Evolutionary conservation across 1,284 basidiomycete genomes (phyloP).

Genomic region (Heterobasidion occidentale): DNA sequence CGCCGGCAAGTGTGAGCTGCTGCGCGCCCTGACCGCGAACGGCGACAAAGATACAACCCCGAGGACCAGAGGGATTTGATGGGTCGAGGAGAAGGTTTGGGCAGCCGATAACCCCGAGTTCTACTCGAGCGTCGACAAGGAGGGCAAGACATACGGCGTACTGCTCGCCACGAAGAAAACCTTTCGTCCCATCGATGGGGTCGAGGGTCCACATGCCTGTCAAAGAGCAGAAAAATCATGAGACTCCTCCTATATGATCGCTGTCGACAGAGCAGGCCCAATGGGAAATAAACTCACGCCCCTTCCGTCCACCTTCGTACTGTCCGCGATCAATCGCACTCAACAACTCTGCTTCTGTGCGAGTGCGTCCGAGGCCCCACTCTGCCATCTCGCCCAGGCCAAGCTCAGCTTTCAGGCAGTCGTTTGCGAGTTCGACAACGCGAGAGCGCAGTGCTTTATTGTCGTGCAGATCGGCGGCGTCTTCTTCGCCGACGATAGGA

Average conservation of each 20-base stretch:
- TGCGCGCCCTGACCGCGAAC: slow-evolving; percentile 77
- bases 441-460: slow-evolving; percentile 52
- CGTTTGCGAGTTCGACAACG: slow-evolving; percentile 81
- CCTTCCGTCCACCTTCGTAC: slow-evolving; percentile 66
- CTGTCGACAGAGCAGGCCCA: background rate
- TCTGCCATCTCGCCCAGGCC: slow-evolving; percentile 38
- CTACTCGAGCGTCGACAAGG: slow-evolving; percentile 77
- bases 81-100: slow-evolving; percentile 80
- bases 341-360: slow-evolving; percentile 57
- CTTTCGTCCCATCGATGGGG: slow-evolving; percentile 91
- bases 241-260: background rate
- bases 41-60: slow-evolving; percentile 81
- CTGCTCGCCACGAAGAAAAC: slow-evolving; percentile 94
- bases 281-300: slow-evolving; percentile 49
- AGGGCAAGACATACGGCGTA: slow-evolving; percentile 96
- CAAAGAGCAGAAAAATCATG: background rate
- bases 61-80: slow-evolving; percentile 36
- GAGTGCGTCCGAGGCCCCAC: slow-evolving; percentile 62
- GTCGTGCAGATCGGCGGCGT: slow-evolving; percentile 71
- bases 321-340: slow-evolving; percentile 85
- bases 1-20: slow-evolving; percentile 42
- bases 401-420: slow-evolving; percentile 59
- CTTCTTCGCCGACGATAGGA: slow-evolving; percentile 93
- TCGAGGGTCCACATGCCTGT: slow-evolving; percentile 87
- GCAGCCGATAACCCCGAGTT: slow-evolving; percentile 91